phyloP scores from a whole-genome alignment of 768 basidiomycete genomes.

The Suillus lakei region DNA sequence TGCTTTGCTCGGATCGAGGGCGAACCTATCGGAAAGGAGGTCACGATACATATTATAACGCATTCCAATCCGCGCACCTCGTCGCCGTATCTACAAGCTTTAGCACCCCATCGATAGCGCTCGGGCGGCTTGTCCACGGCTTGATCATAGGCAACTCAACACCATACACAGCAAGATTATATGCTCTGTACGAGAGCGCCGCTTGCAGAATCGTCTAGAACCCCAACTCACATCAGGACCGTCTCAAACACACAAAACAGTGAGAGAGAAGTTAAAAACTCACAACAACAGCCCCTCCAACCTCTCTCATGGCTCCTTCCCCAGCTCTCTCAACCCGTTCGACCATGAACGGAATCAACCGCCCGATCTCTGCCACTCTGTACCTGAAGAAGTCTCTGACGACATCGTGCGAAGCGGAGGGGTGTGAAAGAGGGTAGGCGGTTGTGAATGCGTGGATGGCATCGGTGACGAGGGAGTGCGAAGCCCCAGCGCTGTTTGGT shows the following conservation, averaged over 20 bases:
- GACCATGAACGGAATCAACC: constrained; percentile 66
- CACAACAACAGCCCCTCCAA: constrained; percentile 62
- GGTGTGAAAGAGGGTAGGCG: constrained; percentile 23
- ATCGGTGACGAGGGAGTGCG: constrained; percentile 69
- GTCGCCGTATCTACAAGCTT: constrained; percentile 74
- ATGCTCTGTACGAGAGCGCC: constrained; percentile 74
- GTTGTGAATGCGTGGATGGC: constrained; percentile 73
- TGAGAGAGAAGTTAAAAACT: constrained; percentile 26
- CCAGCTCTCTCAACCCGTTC: constrained; percentile 28
- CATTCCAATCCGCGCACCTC: constrained; percentile 9
- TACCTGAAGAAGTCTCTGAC: constrained; percentile 86
- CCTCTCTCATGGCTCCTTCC: constrained; percentile 38
- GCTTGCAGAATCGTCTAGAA: constrained; percentile 72
- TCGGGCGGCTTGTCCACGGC: constrained; percentile 82
- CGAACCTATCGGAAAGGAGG: background rate
- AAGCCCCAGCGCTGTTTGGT: constrained; percentile 52
- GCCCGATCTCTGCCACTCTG: constrained; percentile 67
- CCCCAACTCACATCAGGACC: background rate
- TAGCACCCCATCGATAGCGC: constrained; percentile 69
- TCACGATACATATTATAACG: background rate
- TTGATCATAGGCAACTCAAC: constrained; percentile 70
- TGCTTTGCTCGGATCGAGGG: constrained; percentile 4
- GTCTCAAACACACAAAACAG: background rate
- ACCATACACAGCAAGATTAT: constrained; percentile 77
- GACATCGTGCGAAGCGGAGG: constrained; percentile 58